Percentiles rank a stretch among this genome's conserved stretches.
Conservation (phyloP, 495 filamentous ascomycete genomes). For the Penicillium verhagenii region DNA sequence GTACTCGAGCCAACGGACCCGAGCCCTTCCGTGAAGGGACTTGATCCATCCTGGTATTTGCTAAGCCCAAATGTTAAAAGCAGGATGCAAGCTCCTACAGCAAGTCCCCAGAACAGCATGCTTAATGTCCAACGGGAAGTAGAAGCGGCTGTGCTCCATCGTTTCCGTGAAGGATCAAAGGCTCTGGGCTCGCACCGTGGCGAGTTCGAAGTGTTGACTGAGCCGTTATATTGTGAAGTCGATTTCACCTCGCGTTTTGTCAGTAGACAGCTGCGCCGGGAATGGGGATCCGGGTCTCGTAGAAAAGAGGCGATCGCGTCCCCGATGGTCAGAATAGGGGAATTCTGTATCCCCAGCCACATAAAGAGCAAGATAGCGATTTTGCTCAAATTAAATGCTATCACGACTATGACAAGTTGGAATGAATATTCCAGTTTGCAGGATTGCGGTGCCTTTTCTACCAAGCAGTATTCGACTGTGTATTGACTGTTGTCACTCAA, state of each 20-base stretch:
- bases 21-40: background rate
- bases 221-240: background rate
- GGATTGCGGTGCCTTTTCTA: too few relatives aligned
- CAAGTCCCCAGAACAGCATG: background rate
- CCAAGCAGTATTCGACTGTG: too few relatives aligned
- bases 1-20: background rate
- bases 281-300: constrained; percentile 31
- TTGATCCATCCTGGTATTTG: background rate
- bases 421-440: too few relatives aligned
- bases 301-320: constrained; percentile 54
- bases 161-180: background rate
- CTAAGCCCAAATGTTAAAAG: background rate
- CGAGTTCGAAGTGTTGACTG: background rate
- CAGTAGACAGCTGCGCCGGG: background rate
- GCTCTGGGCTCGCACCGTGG: too few relatives aligned
- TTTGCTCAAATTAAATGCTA: too few relatives aligned
- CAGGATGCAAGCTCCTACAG: background rate
- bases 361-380: constrained; percentile 5
- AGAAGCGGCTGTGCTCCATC: constrained; percentile 1
- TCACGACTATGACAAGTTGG: too few relatives aligned
- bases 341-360: constrained; percentile 2
- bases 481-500: too few relatives aligned
- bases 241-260: background rate
- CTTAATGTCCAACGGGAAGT: background rate
- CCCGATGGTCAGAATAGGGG: constrained; percentile 38